Conservation (phyloP, 164 flowering plant species). For the Malania oleifera region DNA sequence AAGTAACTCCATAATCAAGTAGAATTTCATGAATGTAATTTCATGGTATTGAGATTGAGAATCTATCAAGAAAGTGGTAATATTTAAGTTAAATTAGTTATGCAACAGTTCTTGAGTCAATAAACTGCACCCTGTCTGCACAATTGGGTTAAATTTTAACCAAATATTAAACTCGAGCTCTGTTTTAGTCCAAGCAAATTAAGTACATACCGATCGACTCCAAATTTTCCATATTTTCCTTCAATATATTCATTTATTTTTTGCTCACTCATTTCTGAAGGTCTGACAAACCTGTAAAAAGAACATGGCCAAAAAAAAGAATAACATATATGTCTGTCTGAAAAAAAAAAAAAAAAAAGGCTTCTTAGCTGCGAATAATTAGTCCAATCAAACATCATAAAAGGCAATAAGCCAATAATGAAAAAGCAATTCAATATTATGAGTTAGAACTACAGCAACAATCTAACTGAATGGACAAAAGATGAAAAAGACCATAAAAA, state of each 20-base stretch:
- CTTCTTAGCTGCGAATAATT: no score
- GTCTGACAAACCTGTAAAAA: constrained; percentile 78
- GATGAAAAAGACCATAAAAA: neutral
- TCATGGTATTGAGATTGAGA: no score
- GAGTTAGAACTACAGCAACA: neutral
- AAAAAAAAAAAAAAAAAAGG: no score
- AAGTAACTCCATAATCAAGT: no score
- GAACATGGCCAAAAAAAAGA: neutral
- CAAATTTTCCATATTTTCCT: constrained; percentile 91
- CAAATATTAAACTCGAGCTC: neutral
- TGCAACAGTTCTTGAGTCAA: neutral
- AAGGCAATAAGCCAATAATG: neutral
- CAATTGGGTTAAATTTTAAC: neutral
- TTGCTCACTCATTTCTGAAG: constrained; percentile 70
- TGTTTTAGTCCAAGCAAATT: neutral
- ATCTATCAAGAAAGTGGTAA: no score
- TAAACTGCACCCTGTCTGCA: no score
- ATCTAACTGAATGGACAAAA: neutral
- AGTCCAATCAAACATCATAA: no score
- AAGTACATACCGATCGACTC: constrained; percentile 78
- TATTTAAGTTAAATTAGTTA: neutral
- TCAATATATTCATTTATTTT: constrained; percentile 69
- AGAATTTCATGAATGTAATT: no score
- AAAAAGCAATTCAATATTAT: neutral
- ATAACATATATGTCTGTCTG: no score